Conservation (phyloP, 257 asterid genomes). For the Capsicum pubescens region DNA sequence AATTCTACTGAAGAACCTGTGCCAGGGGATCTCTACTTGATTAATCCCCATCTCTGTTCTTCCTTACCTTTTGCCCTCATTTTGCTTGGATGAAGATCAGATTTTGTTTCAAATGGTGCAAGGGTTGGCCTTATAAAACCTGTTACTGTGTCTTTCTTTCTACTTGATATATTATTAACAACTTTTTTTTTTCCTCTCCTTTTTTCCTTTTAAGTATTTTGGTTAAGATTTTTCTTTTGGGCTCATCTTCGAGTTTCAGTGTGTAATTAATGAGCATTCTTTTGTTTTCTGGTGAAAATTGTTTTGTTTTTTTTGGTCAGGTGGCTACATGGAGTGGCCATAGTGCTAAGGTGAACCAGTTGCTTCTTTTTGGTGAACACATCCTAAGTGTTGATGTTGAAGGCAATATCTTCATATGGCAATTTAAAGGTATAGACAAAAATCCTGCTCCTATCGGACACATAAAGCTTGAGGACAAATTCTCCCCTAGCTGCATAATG, state of each 20-base stretch:
- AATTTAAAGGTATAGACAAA: slow-evolving; percentile 67
- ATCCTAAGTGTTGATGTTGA: slow-evolving; percentile 75
- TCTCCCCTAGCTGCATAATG: slow-evolving; percentile 88
- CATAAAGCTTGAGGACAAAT: slow-evolving; percentile 60
- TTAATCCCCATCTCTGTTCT: background rate
- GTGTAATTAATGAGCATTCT: background rate
- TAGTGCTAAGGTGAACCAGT: slow-evolving; percentile 66
- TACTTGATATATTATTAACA: background rate
- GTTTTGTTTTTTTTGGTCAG: slow-evolving; percentile 44
- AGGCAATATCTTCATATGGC: slow-evolving; percentile 85
- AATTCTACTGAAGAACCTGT: background rate
- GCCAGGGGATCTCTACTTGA: background rate
- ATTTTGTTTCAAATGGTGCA: background rate
- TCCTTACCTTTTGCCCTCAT: slow-evolving; percentile 5
- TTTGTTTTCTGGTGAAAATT: background rate
- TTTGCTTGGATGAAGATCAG: slow-evolving; percentile 1
- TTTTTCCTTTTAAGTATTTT: background rate
- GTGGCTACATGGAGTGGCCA: slow-evolving; percentile 89
- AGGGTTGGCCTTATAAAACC: slow-evolving; percentile 20
- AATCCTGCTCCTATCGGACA: slow-evolving; percentile 72
- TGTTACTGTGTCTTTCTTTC: background rate
- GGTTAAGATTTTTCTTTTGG: slow-evolving; percentile 7
- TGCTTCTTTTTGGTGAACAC: slow-evolving; percentile 80
- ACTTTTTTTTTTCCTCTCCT: background rate
- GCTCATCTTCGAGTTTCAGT: background rate